Percentiles rank a stretch among this genome's conserved stretches.
Conservation (phyloP, 805 yeast species). For the Ogataea methanolica region DNA sequence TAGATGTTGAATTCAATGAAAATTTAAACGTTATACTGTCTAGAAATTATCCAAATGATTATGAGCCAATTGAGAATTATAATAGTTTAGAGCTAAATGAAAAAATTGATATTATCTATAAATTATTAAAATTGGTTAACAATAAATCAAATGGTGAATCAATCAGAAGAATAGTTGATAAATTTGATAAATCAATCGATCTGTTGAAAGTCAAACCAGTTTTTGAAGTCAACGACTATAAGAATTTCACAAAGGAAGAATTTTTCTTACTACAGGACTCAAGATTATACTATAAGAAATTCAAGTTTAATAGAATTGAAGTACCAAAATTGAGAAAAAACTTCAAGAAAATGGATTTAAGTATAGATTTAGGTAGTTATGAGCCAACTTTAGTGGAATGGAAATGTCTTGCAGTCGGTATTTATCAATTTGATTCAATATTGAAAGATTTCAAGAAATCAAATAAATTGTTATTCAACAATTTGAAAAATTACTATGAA, state of each 20-base stretch:
- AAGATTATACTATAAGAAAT: constrained; percentile 42
- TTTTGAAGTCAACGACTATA: constrained; percentile 11
- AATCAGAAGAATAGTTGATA: constrained; percentile 42
- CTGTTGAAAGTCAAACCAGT: constrained; percentile 21
- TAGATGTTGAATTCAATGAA: constrained; percentile 28
- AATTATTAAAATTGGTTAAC: constrained; percentile 34
- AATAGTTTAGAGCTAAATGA: constrained; percentile 34
- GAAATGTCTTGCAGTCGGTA: constrained; percentile 39
- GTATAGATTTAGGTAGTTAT: constrained; percentile 13
- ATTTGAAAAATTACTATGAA: constrained; percentile 27
- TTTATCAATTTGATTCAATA: constrained; percentile 37
- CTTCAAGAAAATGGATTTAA: constrained; percentile 16
- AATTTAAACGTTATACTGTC: constrained; percentile 10
- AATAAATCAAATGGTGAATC: constrained; percentile 41
- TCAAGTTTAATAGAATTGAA: constrained; percentile 27
- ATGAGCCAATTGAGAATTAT: constrained; percentile 12
- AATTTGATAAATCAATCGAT: constrained; percentile 24
- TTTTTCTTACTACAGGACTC: constrained; percentile 44
- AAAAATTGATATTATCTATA: constrained; percentile 46
- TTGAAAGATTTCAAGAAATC: constrained; percentile 26
- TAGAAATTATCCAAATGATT: too few relatives aligned
- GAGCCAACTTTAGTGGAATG: constrained; percentile 36
- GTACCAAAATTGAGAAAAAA: constrained; percentile 34
- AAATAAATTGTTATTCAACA: constrained; percentile 26
- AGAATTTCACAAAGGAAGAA: constrained; percentile 14